Conservation (phyloP, 352 stramenopile genomes). For the Phytophthora foliorum region DNA sequence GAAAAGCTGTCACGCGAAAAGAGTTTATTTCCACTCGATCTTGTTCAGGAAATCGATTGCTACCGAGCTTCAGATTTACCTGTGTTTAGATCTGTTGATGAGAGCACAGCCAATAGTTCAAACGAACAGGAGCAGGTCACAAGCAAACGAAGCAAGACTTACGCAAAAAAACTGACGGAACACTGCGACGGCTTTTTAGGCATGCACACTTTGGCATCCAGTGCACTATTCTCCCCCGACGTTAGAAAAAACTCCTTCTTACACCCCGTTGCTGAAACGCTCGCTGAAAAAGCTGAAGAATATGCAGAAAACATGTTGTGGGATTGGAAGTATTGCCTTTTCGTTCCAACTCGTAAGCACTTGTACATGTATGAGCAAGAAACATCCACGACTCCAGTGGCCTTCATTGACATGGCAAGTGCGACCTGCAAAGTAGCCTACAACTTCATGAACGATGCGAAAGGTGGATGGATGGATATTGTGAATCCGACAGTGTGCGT, state of each 20-base stretch:
- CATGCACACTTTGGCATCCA: conserved; percentile 56
- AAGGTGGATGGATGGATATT: conserved; percentile 69
- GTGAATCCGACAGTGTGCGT: conserved; percentile 56
- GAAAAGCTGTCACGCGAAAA: conserved; percentile 39
- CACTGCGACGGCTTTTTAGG: conserved; percentile 70
- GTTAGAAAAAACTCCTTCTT: conserved; percentile 39
- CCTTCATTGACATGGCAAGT: conserved; percentile 70
- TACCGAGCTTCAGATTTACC: conserved; percentile 22
- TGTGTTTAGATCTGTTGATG: not conserved
- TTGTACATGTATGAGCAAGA: conserved; percentile 77
- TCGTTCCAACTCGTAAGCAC: conserved; percentile 53
- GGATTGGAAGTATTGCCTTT: conserved; percentile 80
- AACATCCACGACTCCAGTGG: conserved; percentile 42
- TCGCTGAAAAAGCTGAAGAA: conserved; percentile 51
- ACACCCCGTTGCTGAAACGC: conserved; percentile 49
- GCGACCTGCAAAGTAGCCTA: conserved; percentile 51
- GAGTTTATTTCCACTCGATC: conserved; percentile 71
- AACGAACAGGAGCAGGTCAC: not conserved
- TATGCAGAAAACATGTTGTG: conserved; percentile 58
- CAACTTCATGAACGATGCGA: conserved; percentile 50
- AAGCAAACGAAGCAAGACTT: conserved; percentile 21
- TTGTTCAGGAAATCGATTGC: conserved; percentile 74
- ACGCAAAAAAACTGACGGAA: conserved; percentile 67
- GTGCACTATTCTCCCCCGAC: conserved; percentile 55
- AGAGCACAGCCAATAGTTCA: not conserved